Base-by-base conservation (phyloP, 2,329 filamentous ascomycete genomes). In the Parastagonospora nodorum region DNA sequence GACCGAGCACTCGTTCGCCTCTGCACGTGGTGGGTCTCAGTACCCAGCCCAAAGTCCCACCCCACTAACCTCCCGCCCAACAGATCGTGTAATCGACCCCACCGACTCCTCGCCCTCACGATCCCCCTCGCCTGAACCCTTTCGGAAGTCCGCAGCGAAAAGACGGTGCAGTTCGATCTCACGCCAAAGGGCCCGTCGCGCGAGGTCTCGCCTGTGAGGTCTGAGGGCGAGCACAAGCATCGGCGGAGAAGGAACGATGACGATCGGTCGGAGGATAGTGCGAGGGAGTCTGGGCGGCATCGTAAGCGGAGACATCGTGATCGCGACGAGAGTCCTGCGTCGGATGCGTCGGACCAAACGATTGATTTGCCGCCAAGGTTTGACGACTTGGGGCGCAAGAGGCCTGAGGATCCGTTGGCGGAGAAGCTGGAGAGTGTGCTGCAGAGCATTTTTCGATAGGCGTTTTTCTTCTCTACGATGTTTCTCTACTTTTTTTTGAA, bases 141-240 rank as follows among this genome's bases (percentile, higher is more conserved):
- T 39, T 19, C 37, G 8, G 37, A 8, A 16, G n/a, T 19, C 16
- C 24, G 37, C 6, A 39, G 53, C 14, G 60, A 63, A 42, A 73
- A 73, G 51, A 67, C 58, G n/a, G 74, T 76, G n/a, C 64, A 75
- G 42, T 76, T 76, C 45, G 65, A 75, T 51, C 57, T 74, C 41
- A 66, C 65, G 11, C 66, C 68, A 27, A 61, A 66, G 32, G 68
- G 60, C 14, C 57, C 64, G 14, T 55, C 60, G 15, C 54, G 55
- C 3, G 53, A 62, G 30, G 37, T 49, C 41, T 57, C 57, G 11
- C 58, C 58, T 28, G 51, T 60, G 37, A 31, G 29, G 38, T 24
- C 33, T 8, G 27, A 48, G 15, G 11, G 36, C 15, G 24, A 39
- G 7, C 50, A 51, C 11, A 50, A 44, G 33, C 55, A 42, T 30